Evolutionary conservation across 306 rosid species (phyloP).

Genomic region (Lablab purpureus): DNA sequence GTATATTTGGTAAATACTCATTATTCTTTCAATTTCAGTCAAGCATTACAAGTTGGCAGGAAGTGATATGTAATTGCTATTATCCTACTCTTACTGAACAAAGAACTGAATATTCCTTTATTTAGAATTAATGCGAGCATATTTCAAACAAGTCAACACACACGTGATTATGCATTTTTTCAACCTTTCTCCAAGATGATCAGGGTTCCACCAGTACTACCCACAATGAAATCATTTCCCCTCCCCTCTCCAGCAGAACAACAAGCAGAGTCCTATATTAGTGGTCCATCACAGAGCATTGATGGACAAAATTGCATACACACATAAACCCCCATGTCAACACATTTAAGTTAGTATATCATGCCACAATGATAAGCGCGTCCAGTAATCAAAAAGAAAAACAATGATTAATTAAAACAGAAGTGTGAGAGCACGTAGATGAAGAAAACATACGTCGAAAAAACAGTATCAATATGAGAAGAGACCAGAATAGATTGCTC

Average conservation of each 20-base stretch:
- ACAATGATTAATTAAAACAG: conserved; percentile 26
- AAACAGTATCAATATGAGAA: conserved; percentile 94
- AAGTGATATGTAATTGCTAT: background rate
- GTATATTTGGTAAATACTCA: background rate
- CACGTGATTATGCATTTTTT: background rate
- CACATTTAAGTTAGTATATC: background rate
- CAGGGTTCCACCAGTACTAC: background rate
- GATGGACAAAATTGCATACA: conserved; percentile 8
- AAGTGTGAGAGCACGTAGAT: conserved; percentile 42
- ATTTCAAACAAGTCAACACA: background rate
- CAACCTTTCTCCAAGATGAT: background rate
- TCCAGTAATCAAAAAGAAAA: conserved; percentile 3
- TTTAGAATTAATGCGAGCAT: background rate
- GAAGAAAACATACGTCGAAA: conserved; percentile 80
- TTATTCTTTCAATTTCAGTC: conserved; percentile 18
- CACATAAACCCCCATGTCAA: background rate
- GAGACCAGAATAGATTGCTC: conserved; percentile 89
- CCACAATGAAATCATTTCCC: conserved; percentile 8
- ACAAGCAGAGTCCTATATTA: background rate
- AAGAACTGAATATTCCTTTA: background rate
- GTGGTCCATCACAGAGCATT: conserved; percentile 8
- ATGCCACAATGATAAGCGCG: background rate
- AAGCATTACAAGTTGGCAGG: background rate
- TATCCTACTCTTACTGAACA: conserved; percentile 4
- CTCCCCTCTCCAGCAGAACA: background rate